Evolutionary conservation across 2,329 filamentous ascomycete genomes (phyloP), one percentile per base, ranked within the genome.

Genomic region (Ceratocystis colombiana): DNA sequence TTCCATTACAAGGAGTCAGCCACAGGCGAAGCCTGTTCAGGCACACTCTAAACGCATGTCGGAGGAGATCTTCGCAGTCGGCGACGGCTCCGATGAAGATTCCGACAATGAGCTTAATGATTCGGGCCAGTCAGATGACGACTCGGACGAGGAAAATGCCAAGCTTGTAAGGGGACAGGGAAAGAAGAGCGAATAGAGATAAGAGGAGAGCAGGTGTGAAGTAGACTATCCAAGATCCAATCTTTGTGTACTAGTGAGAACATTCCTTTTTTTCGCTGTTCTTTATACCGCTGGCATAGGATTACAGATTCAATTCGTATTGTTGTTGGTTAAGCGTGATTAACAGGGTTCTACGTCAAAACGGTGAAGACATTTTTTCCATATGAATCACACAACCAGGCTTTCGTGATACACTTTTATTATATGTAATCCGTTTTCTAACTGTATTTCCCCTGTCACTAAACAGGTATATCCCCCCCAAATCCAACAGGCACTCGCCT

Each of bases 51-150:
- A 77, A 17, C 77, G 82, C 17, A 79, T 83, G 66, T 84, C 82
- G 1, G 94, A 97, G 77, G 96, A 92, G 0, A 95, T 97, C 69
- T 97, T 97, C 72, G 93, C 93, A 0, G 89, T 97, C 10, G 93
- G 91, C 10, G 92, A 96, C 71, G 64, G 64, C 25, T 64, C 61
- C 44, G 64, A 68, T 30, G 50, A 65, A 55, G 66, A 68, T n/a
- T 64, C 62, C n/a, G 37, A 44, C 30, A 44, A 63, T n/a, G 48
- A 45, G 10, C 61, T 64, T 20, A 59, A 44, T 25, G 41, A 59
- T 28, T 46, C 44, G 25, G 61, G 25, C 15, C 61, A 30, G 22
- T 44, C 59, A 37, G 59, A 30, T 41, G 66, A 64, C 28, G 62
- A 64, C 28, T 74, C 75, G 17, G 78, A 78, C 12, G 81, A 79